A percentile compares a stretch with the other conserved stretches of the same genome.
These are phyloP conservation scores for Dactylellina parvicollis DNA, from an alignment of 2,329 filamentous ascomycete genomes.

Conservation along the genomic window DNA sequence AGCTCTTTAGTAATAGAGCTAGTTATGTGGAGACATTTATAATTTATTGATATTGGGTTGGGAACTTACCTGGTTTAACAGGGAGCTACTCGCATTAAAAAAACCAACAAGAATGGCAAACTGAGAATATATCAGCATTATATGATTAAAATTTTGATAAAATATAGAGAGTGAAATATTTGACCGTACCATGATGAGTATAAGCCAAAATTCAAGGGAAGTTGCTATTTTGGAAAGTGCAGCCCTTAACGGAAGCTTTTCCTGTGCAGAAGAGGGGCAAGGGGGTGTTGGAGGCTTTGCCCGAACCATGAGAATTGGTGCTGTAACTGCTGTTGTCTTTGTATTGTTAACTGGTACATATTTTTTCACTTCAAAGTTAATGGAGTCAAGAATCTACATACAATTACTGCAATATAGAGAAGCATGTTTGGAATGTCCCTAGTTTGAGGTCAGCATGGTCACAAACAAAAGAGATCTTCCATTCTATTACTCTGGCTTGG, in stretches of 20 bases:
- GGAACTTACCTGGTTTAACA: constrained; percentile 75
- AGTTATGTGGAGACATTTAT: not conserved
- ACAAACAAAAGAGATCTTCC: not conserved
- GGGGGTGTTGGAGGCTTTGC: constrained; percentile 35
- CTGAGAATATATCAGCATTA: constrained; percentile 67
- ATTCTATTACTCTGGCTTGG: constrained; percentile 61
- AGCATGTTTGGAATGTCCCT: constrained; percentile 80
- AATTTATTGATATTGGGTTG: not conserved
- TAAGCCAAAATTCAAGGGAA: constrained; percentile 44
- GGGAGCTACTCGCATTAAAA: constrained; percentile 90
- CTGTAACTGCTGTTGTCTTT: constrained; percentile 38
- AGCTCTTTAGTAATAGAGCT: not conserved
- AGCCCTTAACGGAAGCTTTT: constrained; percentile 34
- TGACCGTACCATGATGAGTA: constrained; percentile 49
- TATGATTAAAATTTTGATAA: not conserved
- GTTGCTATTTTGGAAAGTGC: constrained; percentile 15
- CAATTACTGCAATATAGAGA: constrained; percentile 83
- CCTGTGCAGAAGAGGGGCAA: constrained; percentile 45
- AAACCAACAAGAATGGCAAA: constrained; percentile 86
- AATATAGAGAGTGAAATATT: not conserved
- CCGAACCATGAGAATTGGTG: constrained; percentile 35
- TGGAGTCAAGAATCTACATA: constrained; percentile 63
- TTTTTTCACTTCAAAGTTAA: not conserved
- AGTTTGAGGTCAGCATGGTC: not conserved
- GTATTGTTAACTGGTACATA: not conserved